Percentiles rank a stretch among this genome's conserved stretches.
Conservation (phyloP, 352 stramenopile species). For the Phytophthora macrochlamydospora region DNA sequence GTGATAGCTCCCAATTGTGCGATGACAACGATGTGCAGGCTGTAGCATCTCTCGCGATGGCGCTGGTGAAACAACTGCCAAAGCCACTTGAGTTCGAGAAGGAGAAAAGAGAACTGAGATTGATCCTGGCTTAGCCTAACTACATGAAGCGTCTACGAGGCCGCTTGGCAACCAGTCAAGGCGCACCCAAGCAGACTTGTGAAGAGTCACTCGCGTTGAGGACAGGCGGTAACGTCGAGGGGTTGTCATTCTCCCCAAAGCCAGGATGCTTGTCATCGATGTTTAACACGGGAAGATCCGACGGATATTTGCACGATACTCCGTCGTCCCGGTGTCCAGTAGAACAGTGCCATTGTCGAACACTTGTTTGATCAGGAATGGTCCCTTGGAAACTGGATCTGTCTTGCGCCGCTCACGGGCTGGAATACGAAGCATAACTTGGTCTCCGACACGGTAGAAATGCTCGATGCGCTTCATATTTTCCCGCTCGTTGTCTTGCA, state of each 20-base stretch:
- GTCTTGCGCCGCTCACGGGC: not conserved
- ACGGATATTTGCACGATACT: not conserved
- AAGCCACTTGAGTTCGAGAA: too few relatives aligned
- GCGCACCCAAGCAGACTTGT: too few relatives aligned
- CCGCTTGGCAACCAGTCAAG: too few relatives aligned
- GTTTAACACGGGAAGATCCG: not conserved
- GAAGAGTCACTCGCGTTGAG: too few relatives aligned
- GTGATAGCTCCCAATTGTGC: too few relatives aligned
- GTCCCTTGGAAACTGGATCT: not conserved
- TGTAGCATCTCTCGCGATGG: too few relatives aligned
- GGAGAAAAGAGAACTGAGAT: too few relatives aligned
- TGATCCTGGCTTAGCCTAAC: too few relatives aligned
- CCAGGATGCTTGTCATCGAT: not conserved
- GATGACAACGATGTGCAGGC: too few relatives aligned
- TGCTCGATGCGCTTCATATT: conserved; percentile 1
- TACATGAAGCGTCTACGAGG: too few relatives aligned
- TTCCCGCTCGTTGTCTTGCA: conserved; percentile 3
- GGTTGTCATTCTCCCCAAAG: not conserved
- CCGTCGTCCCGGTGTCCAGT: not conserved
- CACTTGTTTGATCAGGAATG: not conserved
- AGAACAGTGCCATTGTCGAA: not conserved
- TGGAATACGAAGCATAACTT: conserved; percentile 1
- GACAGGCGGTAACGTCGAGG: too few relatives aligned
- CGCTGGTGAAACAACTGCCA: too few relatives aligned
- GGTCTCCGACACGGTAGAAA: not conserved